Conservation (phyloP, 2,329 filamentous ascomycete species). For the Scleromitrula shiraiana region DNA sequence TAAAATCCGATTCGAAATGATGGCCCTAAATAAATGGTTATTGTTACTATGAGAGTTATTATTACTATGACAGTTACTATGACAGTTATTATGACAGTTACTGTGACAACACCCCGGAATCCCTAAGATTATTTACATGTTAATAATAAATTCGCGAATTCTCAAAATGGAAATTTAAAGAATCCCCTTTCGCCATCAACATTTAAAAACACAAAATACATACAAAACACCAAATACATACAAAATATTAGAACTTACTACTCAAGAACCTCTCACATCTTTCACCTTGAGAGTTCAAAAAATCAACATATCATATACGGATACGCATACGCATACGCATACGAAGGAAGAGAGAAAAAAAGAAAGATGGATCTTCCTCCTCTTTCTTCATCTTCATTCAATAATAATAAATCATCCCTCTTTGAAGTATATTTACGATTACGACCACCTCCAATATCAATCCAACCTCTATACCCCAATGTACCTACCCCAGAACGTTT, state of each 20-base stretch:
- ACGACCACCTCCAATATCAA: slow-evolving; percentile 49
- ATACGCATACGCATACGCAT: too few species aligned
- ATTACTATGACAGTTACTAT: too few species aligned
- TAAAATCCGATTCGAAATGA: too few species aligned
- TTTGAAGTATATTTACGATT: slow-evolving; percentile 91
- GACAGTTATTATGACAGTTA: too few species aligned
- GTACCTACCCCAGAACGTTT: slow-evolving; percentile 54
- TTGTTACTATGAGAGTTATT: too few species aligned
- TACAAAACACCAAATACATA: neutral
- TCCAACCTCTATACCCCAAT: slow-evolving; percentile 31
- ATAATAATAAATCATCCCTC: slow-evolving; percentile 52
- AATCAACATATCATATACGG: neutral
- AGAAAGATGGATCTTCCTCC: slow-evolving; percentile 32
- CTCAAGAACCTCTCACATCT: too few species aligned
- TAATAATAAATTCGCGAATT: slow-evolving; percentile 4
- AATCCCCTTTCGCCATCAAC: neutral
- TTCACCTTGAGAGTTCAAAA: too few species aligned
- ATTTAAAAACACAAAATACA: neutral
- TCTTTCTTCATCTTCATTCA: too few species aligned
- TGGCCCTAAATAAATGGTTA: too few species aligned
- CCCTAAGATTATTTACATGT: neutral
- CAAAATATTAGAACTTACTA: too few species aligned
- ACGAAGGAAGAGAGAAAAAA: too few species aligned
- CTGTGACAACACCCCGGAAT: slow-evolving; percentile 7
- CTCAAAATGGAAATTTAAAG: too few species aligned